These are phyloP conservation scores for Geosmithia putterillii DNA, from an alignment of 2,329 filamentous ascomycete genomes.

Conservation along the genomic window DNA sequence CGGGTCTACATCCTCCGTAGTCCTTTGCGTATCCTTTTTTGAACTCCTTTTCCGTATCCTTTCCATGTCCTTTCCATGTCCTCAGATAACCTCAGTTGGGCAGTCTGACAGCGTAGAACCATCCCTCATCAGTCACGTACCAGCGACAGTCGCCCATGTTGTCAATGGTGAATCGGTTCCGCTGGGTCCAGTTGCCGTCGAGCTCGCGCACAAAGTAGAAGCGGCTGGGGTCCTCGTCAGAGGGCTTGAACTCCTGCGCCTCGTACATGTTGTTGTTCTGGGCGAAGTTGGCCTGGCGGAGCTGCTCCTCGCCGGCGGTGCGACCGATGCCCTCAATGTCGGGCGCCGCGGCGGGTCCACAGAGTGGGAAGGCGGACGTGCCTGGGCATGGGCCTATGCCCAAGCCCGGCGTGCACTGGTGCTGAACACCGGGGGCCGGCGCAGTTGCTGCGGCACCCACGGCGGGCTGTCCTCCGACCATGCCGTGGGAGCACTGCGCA, in stretches of 20 bases:
- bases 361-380: not conserved
- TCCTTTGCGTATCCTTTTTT: no score
- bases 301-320: constrained; percentile 32
- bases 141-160: constrained; percentile 42
- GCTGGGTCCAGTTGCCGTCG: constrained; percentile 47
- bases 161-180: constrained; percentile 48
- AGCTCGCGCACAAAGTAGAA: constrained; percentile 51
- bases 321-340: constrained; percentile 40
- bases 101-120: constrained; percentile 49
- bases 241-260: constrained; percentile 51
- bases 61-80: no score
- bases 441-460: constrained; percentile 28
- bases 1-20: no score
- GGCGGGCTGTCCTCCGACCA: constrained; percentile 2
- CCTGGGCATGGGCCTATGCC: no score
- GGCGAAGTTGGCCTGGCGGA: constrained; percentile 36
- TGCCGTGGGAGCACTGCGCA: no score
- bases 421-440: no score
- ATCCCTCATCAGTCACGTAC: constrained; percentile 44
- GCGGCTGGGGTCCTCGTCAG: constrained; percentile 45
- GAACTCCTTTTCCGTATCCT: no score
- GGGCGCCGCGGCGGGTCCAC: constrained; percentile 9
- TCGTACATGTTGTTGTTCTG: constrained; percentile 36
- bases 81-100: constrained; percentile 24
- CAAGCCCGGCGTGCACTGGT: no score